These are phyloP conservation scores for Picea glauca DNA, from an alignment of 75 land plant species.

Conservation along the genomic window DNA sequence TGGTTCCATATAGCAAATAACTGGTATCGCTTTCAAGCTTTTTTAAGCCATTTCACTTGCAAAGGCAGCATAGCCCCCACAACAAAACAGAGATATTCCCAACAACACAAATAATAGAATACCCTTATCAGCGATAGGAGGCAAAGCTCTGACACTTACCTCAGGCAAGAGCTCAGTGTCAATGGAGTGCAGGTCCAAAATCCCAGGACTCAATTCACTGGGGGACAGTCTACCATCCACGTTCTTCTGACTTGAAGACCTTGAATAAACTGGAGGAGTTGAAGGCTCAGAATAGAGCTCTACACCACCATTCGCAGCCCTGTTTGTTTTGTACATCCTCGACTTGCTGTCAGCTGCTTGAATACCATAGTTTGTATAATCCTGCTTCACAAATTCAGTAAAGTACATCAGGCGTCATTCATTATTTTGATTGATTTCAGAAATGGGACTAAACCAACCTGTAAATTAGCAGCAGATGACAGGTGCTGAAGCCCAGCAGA, in stretches of 20 bases:
- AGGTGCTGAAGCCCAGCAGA: not conserved
- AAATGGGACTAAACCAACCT: not conserved
- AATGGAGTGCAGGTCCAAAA: constrained; percentile 58
- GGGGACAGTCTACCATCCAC: constrained; percentile 29
- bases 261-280: constrained; percentile 28
- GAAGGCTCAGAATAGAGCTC: constrained; percentile 38
- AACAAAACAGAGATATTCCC: not conserved
- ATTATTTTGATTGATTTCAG: not conserved
- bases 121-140: not conserved
- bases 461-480: not conserved
- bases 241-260: constrained; percentile 26
- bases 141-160: constrained; percentile 17
- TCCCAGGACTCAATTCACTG: constrained; percentile 52
- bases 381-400: not conserved
- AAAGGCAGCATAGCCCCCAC: not conserved
- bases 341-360: not conserved
- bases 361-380: not conserved
- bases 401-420: not conserved
- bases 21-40: not conserved
- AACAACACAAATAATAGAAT: not conserved
- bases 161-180: constrained; percentile 62
- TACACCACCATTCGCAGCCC: constrained; percentile 15
- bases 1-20: too few relatives aligned
- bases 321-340: constrained; percentile 11
- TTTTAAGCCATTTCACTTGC: not conserved